Conservation (phyloP, 2,329 filamentous ascomycete genomes). For the Colletotrichum orbiculare region DNA sequence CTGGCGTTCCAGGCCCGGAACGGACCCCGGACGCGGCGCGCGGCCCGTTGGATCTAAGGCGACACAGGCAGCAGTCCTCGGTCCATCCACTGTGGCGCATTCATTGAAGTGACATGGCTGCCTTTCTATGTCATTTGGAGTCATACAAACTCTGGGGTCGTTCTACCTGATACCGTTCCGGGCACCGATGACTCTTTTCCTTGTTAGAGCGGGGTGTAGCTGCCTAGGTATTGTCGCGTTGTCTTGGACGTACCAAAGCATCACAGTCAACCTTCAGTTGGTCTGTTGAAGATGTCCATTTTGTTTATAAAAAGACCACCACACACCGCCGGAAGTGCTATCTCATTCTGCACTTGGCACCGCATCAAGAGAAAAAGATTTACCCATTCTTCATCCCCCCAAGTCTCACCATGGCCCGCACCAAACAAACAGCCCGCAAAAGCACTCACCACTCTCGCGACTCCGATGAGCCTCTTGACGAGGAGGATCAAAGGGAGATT, state of each 20-base stretch:
- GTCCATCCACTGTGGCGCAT: too few relatives aligned
- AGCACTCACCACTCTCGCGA: neutral
- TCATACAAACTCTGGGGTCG: neutral
- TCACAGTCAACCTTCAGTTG: neutral
- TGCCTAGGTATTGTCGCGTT: constrained; percentile 10
- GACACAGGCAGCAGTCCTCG: constrained; percentile 15
- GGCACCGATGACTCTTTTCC: constrained; percentile 20
- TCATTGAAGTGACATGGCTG: too few relatives aligned
- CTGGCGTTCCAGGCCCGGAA: too few relatives aligned
- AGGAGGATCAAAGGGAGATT: constrained; percentile 37
- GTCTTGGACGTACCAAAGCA: neutral
- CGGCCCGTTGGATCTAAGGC: neutral
- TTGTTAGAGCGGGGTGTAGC: constrained; percentile 25
- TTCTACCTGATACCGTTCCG: constrained; percentile 8
- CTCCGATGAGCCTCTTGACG: constrained; percentile 26
- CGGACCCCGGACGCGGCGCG: neutral
- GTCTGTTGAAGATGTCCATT: neutral
- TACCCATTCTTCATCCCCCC: neutral
- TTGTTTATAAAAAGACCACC: neutral
- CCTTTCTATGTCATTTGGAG: constrained; percentile 9
- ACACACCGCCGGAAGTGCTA: too few relatives aligned
- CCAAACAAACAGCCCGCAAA: constrained; percentile 10
- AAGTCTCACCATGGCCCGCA: constrained; percentile 19
- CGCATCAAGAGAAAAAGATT: too few relatives aligned
- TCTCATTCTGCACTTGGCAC: too few relatives aligned